Percentiles rank a stretch among this genome's conserved stretches.
phyloP scores from a whole-genome alignment of 306 rosid species.

The Glycine latifolia region DNA sequence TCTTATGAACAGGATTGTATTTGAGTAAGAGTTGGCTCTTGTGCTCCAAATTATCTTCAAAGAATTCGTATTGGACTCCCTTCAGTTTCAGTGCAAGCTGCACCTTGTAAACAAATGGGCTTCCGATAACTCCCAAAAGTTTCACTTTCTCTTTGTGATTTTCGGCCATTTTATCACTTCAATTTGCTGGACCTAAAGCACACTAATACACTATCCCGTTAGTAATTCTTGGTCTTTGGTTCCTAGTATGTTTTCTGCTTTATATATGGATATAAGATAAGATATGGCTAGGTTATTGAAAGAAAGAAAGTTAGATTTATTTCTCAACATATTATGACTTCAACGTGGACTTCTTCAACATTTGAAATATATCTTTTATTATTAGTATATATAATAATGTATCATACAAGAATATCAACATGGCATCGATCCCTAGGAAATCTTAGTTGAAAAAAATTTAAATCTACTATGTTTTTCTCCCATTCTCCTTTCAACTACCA shows the following conservation, averaged over 20 bases:
- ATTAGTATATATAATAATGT: too few relatives aligned
- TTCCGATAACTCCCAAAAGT: conserved; percentile 44
- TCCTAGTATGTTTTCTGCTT: background rate
- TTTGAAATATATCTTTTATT: background rate
- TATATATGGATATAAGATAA: too few relatives aligned
- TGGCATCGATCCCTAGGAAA: too few relatives aligned
- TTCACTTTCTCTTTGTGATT: conserved; percentile 28
- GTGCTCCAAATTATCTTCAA: conserved; percentile 42
- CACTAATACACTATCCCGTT: too few relatives aligned
- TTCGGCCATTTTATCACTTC: conserved; percentile 16
- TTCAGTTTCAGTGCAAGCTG: conserved; percentile 2
- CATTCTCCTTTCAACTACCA: too few relatives aligned
- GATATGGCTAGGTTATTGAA: too few relatives aligned
- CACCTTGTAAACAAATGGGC: conserved; percentile 49
- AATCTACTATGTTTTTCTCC: too few relatives aligned
- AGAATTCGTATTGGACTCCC: conserved; percentile 38
- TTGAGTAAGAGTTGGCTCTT: conserved; percentile 56
- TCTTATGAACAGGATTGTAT: conserved; percentile 54
- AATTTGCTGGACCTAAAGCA: background rate
- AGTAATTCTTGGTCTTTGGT: background rate
- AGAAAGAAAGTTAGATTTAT: too few relatives aligned
- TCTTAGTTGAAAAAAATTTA: too few relatives aligned
- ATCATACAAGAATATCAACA: too few relatives aligned
- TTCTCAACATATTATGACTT: too few relatives aligned
- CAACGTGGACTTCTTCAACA: background rate